Conservation (phyloP, 805 yeast genomes). For the Kuraishia borneana region DNA sequence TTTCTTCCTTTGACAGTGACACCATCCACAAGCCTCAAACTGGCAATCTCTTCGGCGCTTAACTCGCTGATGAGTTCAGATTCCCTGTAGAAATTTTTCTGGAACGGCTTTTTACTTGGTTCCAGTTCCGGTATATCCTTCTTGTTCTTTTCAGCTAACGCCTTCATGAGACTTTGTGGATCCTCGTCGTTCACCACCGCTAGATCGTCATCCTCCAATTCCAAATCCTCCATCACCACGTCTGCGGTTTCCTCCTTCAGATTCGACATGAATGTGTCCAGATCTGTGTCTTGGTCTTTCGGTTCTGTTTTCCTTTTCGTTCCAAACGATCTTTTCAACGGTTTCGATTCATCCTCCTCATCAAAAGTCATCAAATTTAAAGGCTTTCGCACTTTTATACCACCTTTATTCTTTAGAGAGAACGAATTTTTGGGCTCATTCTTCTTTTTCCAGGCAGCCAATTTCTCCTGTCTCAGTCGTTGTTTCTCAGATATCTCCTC, state of each 20-base stretch:
- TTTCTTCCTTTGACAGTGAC: conserved; percentile 50
- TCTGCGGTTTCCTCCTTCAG: conserved; percentile 3
- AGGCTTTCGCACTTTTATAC: conserved; percentile 44
- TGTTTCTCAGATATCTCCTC: too few relatives aligned
- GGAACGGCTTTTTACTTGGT: conserved; percentile 37
- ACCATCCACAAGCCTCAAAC: conserved; percentile 48
- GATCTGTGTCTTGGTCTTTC: conserved; percentile 5
- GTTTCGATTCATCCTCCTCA: conserved; percentile 7
- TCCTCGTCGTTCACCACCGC: conserved; percentile 22
- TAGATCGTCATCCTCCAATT: conserved; percentile 19
- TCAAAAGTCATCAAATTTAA: not conserved
- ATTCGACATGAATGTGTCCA: conserved; percentile 6
- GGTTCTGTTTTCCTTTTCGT: conserved; percentile 8
- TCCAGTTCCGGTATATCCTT: conserved; percentile 39
- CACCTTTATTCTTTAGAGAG: not conserved
- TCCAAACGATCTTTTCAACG: conserved; percentile 8
- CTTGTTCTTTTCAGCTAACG: conserved; percentile 32
- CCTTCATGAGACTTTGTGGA: conserved; percentile 23
- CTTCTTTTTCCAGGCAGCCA: conserved; percentile 52
- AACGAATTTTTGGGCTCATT: conserved; percentile 18
- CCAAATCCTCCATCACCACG: conserved; percentile 7
- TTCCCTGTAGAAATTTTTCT: conserved; percentile 53
- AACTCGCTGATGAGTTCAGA: conserved; percentile 39
- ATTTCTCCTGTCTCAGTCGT: conserved; percentile 35
- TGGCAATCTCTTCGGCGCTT: conserved; percentile 43